A percentile compares a stretch with the other conserved stretches of the same genome.
phyloP scores from a whole-genome alignment of 1,284 basidiomycete genomes.

The Takashimella tepidaria region DNA sequence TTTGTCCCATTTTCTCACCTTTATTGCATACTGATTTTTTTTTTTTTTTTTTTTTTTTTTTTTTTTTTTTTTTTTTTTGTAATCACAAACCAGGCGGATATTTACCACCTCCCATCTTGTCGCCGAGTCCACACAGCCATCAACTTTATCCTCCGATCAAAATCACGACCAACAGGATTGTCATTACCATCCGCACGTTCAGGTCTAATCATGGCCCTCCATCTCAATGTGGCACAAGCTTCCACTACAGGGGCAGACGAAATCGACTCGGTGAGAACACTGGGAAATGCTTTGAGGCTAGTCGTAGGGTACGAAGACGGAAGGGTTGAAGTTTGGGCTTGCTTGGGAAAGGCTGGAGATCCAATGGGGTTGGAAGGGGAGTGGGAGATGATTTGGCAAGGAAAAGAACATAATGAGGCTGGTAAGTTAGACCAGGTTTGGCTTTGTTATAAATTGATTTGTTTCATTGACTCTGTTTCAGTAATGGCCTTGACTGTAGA shows the following conservation, averaged over 20 bases:
- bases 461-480: conserved; percentile 36
- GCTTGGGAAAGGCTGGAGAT: conserved; percentile 30
- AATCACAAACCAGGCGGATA: conserved; percentile 77
- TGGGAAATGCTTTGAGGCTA: conserved; percentile 49
- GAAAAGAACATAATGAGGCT: conserved; percentile 69
- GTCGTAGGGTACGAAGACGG: conserved; percentile 78
- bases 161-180: neutral
- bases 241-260: conserved; percentile 5
- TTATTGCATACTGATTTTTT: no score
- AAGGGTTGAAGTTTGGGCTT: conserved; percentile 60
- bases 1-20: no score
- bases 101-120: conserved; percentile 64
- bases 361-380: conserved; percentile 42
- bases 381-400: conserved; percentile 67
- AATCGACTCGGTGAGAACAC: neutral
- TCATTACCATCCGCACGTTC: conserved; percentile 4
- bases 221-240: conserved; percentile 52
- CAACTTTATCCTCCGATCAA: conserved; percentile 12
- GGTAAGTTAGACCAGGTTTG: no score
- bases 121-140: conserved; percentile 67
- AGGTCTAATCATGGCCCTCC: conserved; percentile 82
- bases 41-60: no score
- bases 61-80: no score
- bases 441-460: no score
- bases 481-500: conserved; percentile 81